Conservation (phyloP, 2,329 filamentous ascomycete genomes). For the Aaosphaeria arxii region DNA sequence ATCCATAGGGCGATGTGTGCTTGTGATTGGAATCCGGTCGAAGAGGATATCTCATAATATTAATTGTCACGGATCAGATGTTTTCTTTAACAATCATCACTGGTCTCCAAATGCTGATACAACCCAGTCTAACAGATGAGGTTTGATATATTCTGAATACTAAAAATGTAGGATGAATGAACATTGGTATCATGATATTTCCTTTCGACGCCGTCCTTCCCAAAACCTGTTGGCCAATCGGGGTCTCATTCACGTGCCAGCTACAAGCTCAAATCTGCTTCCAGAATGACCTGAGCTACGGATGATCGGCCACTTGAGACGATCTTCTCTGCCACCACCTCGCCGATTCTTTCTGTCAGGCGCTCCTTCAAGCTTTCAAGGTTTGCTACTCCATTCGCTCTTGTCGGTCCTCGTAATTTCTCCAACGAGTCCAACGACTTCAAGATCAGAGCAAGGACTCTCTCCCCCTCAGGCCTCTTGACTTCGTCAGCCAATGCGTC, state of each 20-base stretch:
- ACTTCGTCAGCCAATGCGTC: conserved; percentile 51
- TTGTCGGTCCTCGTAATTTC: conserved; percentile 38
- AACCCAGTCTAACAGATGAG: too few species aligned
- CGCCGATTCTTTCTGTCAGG: conserved; percentile 44
- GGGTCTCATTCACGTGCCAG: neutral
- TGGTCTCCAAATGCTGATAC: too few species aligned
- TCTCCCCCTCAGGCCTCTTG: conserved; percentile 58
- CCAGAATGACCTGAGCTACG: conserved; percentile 20
- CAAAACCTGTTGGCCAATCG: too few species aligned
- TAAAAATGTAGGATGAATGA: neutral
- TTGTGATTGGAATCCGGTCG: too few species aligned
- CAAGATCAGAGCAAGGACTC: conserved; percentile 57
- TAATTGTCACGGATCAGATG: too few species aligned
- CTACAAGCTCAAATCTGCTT: conserved; percentile 1
- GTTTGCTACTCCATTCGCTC: conserved; percentile 40
- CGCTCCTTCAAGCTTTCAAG: conserved; percentile 39
- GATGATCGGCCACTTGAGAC: conserved; percentile 35
- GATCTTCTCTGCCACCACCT: conserved; percentile 41
- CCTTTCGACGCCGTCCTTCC: neutral
- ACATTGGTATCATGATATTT: neutral
- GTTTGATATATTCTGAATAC: too few species aligned
- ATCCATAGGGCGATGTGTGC: too few species aligned
- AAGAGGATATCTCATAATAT: too few species aligned
- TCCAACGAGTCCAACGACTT: conserved; percentile 55
- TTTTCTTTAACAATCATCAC: too few species aligned